These are phyloP conservation scores for Rhizophora mangle DNA, from an alignment of 345 rosid genomes.

Conservation along the genomic window DNA sequence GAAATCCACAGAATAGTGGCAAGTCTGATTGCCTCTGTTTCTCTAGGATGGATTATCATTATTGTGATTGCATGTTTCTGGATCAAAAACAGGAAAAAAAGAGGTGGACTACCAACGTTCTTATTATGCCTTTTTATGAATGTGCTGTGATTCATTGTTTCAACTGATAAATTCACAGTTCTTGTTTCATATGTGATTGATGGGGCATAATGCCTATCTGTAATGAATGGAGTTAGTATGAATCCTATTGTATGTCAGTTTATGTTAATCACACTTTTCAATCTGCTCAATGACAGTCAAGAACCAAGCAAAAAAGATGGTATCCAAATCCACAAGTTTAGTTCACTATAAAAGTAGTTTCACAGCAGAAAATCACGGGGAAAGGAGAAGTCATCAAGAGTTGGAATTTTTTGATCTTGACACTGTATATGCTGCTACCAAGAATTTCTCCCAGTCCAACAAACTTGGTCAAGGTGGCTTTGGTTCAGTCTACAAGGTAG, in stretches of 20 bases:
- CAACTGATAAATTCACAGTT: too few species aligned
- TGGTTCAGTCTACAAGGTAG: conserved; percentile 44
- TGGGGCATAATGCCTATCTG: too few species aligned
- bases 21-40: too few species aligned
- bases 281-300: background rate
- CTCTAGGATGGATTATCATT: background rate
- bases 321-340: too few species aligned
- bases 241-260: too few species aligned
- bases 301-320: background rate
- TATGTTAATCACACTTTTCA: background rate
- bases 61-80: conserved; percentile 16
- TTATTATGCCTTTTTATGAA: too few species aligned
- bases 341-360: too few species aligned
- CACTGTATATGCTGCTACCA: conserved; percentile 25
- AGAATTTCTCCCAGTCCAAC: conserved; percentile 20
- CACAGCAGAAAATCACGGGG: too few species aligned
- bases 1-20: too few species aligned
- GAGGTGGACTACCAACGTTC: conserved; percentile 23
- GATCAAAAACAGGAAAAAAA: conserved; percentile 28
- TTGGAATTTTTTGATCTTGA: background rate
- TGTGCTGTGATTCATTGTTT: too few species aligned
- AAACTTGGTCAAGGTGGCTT: conserved; percentile 46
- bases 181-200: too few species aligned
- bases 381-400: too few species aligned
- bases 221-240: background rate